Conservation (phyloP, 108 stramenopile genomes). For the Fragilaria crotonensis region DNA sequence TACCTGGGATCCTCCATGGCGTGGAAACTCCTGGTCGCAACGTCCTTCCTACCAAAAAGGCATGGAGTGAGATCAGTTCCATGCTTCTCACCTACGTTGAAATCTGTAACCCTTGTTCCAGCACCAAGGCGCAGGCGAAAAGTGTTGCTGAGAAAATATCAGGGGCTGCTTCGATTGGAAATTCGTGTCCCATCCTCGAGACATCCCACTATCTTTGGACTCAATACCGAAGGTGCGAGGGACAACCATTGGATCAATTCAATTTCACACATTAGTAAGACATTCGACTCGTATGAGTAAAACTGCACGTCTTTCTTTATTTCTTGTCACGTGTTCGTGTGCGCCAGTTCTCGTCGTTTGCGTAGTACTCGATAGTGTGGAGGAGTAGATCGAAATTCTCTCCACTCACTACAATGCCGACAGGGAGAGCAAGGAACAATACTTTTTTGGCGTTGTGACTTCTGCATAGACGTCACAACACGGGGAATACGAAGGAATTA, state of each 20-base stretch:
- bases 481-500: no score
- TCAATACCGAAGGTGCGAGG: slow-evolving; percentile 88
- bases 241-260: slow-evolving; percentile 85
- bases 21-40: slow-evolving; percentile 76
- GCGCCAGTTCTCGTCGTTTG: no score
- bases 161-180: slow-evolving; percentile 42
- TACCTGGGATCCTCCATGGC: slow-evolving; percentile 75
- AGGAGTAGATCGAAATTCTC: no score
- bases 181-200: slow-evolving; percentile 77
- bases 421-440: no score
- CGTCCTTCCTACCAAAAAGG: slow-evolving; percentile 78
- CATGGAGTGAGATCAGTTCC: slow-evolving; percentile 64
- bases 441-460: no score
- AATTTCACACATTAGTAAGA: no score
- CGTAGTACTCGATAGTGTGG: no score
- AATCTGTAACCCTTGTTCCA: slow-evolving; percentile 62
- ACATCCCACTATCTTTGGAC: slow-evolving; percentile 85
- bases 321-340: no score
- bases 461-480: no score
- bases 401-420: no score
- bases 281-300: no score
- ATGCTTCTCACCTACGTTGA: slow-evolving; percentile 80
- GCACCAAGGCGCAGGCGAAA: slow-evolving; percentile 56
- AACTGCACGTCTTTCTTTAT: no score
- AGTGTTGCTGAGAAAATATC: slow-evolving; percentile 73